Conservation (phyloP, 495 filamentous ascomycete species). For the Hyaloscypha finlandica region DNA sequence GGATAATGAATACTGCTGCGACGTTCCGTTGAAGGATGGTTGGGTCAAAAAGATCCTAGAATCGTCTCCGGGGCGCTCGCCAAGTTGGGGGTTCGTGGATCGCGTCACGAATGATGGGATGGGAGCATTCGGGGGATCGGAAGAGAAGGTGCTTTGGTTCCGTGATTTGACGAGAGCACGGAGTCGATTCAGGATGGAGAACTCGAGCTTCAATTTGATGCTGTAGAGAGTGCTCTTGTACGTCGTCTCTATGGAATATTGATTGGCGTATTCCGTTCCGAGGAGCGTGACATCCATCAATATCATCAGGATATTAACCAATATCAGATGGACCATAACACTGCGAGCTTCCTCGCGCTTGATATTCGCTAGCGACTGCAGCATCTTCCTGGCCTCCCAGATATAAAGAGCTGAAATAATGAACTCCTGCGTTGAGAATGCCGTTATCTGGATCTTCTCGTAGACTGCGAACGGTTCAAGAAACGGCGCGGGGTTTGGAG, state of each 20-base stretch:
- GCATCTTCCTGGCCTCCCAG: conserved; percentile 51
- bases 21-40: background rate
- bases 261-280: conserved; percentile 50
- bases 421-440: conserved; percentile 58
- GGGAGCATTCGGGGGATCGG: background rate
- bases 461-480: conserved; percentile 51
- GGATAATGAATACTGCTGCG: background rate
- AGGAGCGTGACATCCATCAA: conserved; percentile 52
- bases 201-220: conserved; percentile 66
- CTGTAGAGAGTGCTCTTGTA: conserved; percentile 62
- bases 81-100: background rate
- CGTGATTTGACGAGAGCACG: background rate
- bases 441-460: conserved; percentile 58
- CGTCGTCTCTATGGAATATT: conserved; percentile 57
- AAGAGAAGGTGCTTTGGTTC: background rate
- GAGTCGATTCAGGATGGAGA: conserved; percentile 54
- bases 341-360: conserved; percentile 16
- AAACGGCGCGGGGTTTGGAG: conserved; percentile 32
- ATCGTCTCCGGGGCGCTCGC: background rate
- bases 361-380: conserved; percentile 41
- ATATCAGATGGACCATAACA: conserved; percentile 49
- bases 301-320: conserved; percentile 51
- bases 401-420: conserved; percentile 60
- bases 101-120: background rate
- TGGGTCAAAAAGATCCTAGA: background rate